A percentile compares a stretch with the other conserved stretches of the same genome.
Conservation (phyloP, 768 basidiomycete genomes). For the Lentinula sp. region DNA sequence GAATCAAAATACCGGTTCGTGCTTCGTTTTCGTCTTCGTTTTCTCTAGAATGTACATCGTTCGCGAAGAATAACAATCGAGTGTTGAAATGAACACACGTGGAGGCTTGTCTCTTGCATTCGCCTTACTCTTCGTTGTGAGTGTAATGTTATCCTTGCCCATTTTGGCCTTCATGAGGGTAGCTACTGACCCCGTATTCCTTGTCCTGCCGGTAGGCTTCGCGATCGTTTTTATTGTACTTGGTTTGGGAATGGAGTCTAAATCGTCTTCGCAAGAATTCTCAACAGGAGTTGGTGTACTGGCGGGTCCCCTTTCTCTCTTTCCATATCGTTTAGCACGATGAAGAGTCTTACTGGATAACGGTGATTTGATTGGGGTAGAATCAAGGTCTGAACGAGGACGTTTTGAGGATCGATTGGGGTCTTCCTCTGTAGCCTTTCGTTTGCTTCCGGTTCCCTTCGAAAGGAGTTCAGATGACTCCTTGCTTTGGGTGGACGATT, state of each 20-base stretch:
- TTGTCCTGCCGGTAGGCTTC: background rate
- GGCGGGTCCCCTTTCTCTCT: slow-evolving; percentile 15
- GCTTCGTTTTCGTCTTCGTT: background rate
- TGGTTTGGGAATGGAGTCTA: slow-evolving; percentile 22
- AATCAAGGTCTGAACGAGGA: background rate
- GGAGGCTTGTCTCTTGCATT: background rate
- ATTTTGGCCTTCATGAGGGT: slow-evolving; percentile 24
- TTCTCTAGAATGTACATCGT: background rate
- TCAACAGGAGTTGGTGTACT: slow-evolving; percentile 20
- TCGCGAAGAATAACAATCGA: background rate
- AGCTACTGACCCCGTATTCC: slow-evolving; percentile 13
- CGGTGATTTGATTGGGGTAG: slow-evolving; percentile 1
- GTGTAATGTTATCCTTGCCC: slow-evolving; percentile 18
- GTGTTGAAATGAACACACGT: no score
- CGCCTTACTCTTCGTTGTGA: background rate
- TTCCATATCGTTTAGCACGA: slow-evolving; percentile 23
- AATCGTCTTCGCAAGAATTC: slow-evolving; percentile 15
- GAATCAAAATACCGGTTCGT: background rate
- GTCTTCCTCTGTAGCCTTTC: background rate
- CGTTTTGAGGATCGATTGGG: slow-evolving; percentile 2
- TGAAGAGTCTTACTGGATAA: slow-evolving; percentile 7
- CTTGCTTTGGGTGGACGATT: background rate
- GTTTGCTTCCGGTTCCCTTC: background rate
- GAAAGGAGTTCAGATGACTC: background rate
- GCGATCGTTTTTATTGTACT: background rate